Base-by-base conservation (phyloP, 208 protist species). In the Leishmania arabica region DNA sequence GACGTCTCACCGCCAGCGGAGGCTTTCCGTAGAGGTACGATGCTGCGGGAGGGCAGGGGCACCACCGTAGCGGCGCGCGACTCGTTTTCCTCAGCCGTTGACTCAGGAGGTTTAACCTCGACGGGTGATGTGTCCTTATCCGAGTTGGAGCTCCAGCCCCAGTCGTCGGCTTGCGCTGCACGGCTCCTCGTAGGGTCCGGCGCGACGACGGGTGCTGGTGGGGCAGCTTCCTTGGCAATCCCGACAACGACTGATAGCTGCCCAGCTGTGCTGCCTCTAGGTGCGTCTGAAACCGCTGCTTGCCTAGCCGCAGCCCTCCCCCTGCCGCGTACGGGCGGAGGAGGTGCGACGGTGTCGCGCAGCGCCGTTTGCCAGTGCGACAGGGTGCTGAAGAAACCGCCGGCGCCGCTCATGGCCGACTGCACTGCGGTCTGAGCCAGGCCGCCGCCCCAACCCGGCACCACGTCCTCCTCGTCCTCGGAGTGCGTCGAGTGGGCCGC, bases 351-450 rank as follows among this genome's bases (percentile, higher is more conserved):
- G 9, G 81, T 85, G 13, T 84, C 81, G 74, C 70, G 85, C 84
- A 82, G 81, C 68, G 53, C 84, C 77, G 75, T 86, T 69, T 90
- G 90, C 64, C 85, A 81, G 19, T 81, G 75, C 19, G 87, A 86
- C 54, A 93, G 80, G 24, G 90, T 81, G 66, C 83, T 79, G 70
- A 93, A 81, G 9, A 93, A 62, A 21, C 79, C 77, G 40, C 83
- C 81, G 37, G 74, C 56, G 53, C 34, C 40, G 74, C 54, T 77
- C 21, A 65, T 47, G 40, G 74, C 37, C 17, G 62, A 68, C 62
- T 68, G 62, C 62, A 68, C 31, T 68, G 62, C 62, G 19, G 40
- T 51, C 15, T 69, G 65, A 68, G 81, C 81, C 42, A 64, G 75
- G 31, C 56, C 45, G 76, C 40, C 75, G 40, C 47, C 56, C 51